Conservation (phyloP, 768 basidiomycete species). For the Tricholomella constricta region DNA sequence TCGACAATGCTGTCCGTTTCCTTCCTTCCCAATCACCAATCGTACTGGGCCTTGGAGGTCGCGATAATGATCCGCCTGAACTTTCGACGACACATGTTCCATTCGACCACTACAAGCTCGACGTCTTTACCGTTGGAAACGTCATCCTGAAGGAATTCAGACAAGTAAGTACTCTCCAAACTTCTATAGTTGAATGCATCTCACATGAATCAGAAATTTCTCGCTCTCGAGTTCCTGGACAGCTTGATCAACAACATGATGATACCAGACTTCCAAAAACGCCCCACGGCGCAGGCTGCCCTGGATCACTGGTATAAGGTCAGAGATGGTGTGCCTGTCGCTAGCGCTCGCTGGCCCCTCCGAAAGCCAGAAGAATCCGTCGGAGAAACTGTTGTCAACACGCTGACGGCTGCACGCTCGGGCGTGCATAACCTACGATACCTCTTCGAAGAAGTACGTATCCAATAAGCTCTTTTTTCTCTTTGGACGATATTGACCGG, state of each 20-base stretch:
- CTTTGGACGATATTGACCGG: not conserved
- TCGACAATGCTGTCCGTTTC: not conserved
- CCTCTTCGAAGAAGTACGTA: not conserved
- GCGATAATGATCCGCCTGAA: not conserved
- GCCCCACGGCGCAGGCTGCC: not conserved
- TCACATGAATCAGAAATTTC: not conserved
- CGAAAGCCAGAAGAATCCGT: not conserved
- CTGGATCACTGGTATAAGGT: not conserved
- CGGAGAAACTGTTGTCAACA: not conserved
- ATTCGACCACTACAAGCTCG: not conserved
- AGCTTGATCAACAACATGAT: not conserved
- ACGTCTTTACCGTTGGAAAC: not conserved
- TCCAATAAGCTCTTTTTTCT: not conserved
- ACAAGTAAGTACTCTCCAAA: not conserved
- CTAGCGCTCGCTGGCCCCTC: not conserved
- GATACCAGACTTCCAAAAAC: not conserved
- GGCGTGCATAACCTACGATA: not conserved
- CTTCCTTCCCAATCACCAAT: not conserved
- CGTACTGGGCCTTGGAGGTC: not conserved
- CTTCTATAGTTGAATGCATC: not conserved
- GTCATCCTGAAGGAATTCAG: not conserved
- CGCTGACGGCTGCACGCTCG: not conserved
- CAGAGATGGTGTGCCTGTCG: not conserved
- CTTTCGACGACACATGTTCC: not conserved
- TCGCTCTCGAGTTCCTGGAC: not conserved